Evolutionary conservation across 2,329 filamentous ascomycete species (phyloP), one percentile per base, ranked within the genome.

Genomic region (Tolypocladium ovalisporum): DNA sequence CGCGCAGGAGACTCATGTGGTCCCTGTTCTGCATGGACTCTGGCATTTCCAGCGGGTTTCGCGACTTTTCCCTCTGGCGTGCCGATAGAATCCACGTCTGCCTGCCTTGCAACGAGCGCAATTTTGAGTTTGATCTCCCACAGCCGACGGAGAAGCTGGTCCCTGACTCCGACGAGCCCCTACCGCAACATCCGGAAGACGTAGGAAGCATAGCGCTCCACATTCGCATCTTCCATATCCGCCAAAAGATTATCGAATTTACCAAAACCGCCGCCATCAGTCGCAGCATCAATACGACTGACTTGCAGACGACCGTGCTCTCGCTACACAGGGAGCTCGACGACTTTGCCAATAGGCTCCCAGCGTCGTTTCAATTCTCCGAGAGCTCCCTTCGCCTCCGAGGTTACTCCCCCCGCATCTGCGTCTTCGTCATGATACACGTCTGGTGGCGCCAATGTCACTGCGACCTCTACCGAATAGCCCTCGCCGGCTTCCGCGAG

Each of bases 361-460:
- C 80, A 1, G 70, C 76, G 0, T 82, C 79, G 12, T 83, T 84
- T 62, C 78, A 79, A 52, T 83, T 81, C 66, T 82, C 79, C 13
- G 80, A 83, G 59, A 78, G 73, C 60, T 83, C 82, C 35, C 70
- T 83, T 4, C 75, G 79, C 17, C 70, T 83, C 29, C 76, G 81
- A 7, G 78, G 79, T 3, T 83, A 83, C 62, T 83, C 81, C 1
- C 77, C 80, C 2, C 73, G 81, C 4, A 73, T 84, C 6, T 81
- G 79, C 59, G 79, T 81, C 47, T 83, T 80, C 58, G 71, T 83
- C 63, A 83, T 82, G 79, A 83, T 82, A 12, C 80, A 83, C 60
- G 72, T 83, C 10, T 81, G 77, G 79, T 83, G 79, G 79, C 73
- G 79, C 34, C 80, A 83, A 60, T 83, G 80, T 58, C 76, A 83